Percentiles rank a stretch among this genome's conserved stretches.
These are phyloP conservation scores for Erodium texanum DNA, from an alignment of 441 rosid genomes.

Conservation along the genomic window DNA sequence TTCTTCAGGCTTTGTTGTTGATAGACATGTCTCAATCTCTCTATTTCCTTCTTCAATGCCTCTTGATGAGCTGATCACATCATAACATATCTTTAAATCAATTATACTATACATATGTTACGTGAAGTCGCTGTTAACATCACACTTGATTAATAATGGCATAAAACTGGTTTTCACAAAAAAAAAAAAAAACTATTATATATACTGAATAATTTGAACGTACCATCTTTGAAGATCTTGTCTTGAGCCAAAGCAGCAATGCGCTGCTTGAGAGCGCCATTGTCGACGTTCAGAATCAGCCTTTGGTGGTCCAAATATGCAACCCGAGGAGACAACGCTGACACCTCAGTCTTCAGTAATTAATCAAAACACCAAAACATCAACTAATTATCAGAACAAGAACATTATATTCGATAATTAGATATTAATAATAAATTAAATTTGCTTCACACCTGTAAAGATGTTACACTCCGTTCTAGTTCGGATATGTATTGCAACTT, in stretches of 20 bases:
- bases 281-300: constrained; percentile 55
- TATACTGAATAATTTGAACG: not conserved
- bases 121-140: too few species aligned
- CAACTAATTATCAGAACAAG: not conserved
- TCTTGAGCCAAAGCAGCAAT: constrained; percentile 66
- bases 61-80: constrained; percentile 70
- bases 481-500: constrained; percentile 66
- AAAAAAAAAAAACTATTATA: not conserved
- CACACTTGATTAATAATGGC: too few species aligned
- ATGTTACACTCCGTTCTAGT: constrained; percentile 58
- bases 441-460: constrained; percentile 39
- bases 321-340: constrained; percentile 57
- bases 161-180: too few species aligned
- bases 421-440: not conserved
- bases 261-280: constrained; percentile 58
- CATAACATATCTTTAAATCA: too few species aligned
- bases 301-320: constrained; percentile 65
- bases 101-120: too few species aligned
- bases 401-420: too few species aligned
- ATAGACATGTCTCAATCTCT: constrained; percentile 74
- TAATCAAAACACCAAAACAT: not conserved
- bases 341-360: constrained; percentile 40
- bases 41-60: constrained; percentile 88
- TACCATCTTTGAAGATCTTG: constrained; percentile 63
- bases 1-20: constrained; percentile 47